A percentile compares a stretch with the other conserved stretches of the same genome.
phyloP scores from a whole-genome alignment of 2,329 filamentous ascomycete genomes.

The Fusarium palustre region DNA sequence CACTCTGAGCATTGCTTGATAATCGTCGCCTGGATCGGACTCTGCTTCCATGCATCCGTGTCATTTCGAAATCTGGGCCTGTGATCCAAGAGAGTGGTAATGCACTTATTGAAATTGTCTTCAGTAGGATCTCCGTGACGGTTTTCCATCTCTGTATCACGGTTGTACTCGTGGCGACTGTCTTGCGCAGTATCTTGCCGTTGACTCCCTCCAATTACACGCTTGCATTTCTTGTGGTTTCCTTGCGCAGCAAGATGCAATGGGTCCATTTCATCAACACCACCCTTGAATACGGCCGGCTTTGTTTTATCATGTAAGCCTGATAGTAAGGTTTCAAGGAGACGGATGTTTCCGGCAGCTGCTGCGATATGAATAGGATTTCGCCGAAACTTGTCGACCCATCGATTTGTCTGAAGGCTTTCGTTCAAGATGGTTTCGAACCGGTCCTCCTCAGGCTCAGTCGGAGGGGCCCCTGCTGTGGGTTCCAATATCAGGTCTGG shows the following conservation, averaged over 20 bases:
- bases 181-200: neutral
- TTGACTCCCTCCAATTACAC: too few species aligned
- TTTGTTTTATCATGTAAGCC: neutral
- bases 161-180: too few species aligned
- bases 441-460: neutral
- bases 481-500: rapidly evolving
- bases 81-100: too few species aligned
- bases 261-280: neutral
- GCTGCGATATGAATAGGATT: neutral
- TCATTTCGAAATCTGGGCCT: too few species aligned
- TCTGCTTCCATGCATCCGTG: neutral
- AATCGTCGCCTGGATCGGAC: neutral
- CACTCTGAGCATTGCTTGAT: neutral
- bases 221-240: neutral
- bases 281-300: neutral
- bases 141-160: too few species aligned
- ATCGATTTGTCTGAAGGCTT: neutral
- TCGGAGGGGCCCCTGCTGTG: rapidly evolving
- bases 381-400: neutral
- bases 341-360: rapidly evolving
- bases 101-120: neutral
- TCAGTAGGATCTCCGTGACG: too few species aligned
- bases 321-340: rapidly evolving
- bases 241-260: neutral
- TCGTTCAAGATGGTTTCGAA: neutral